Conservation (phyloP, 2,329 filamentous ascomycete genomes). For the Microdochium bolleyi region DNA sequence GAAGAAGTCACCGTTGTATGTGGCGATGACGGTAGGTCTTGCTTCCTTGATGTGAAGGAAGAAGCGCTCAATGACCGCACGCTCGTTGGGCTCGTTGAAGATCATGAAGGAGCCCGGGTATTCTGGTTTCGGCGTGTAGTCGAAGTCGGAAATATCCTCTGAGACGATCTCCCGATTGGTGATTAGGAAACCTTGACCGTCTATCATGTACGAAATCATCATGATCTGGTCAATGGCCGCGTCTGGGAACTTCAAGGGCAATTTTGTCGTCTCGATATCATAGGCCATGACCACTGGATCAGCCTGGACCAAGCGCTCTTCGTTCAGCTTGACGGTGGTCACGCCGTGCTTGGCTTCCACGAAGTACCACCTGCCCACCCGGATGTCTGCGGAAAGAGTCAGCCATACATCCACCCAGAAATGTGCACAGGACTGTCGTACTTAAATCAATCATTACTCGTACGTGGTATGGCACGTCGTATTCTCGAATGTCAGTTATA, state of each 20-base stretch:
- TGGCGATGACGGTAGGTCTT: slow-evolving; percentile 91
- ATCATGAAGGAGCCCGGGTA: slow-evolving; percentile 95
- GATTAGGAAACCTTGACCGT: slow-evolving; percentile 94
- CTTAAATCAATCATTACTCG: slow-evolving; percentile 94
- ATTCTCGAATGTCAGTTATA: slow-evolving; percentile 97
- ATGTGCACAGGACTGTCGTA: slow-evolving; percentile 25
- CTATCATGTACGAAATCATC: slow-evolving; percentile 99
- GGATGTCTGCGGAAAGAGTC: slow-evolving; percentile 57
- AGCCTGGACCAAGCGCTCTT: slow-evolving; percentile 80
- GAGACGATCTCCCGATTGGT: slow-evolving; percentile 97
- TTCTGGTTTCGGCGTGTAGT: slow-evolving; percentile 95
- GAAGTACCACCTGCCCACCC: slow-evolving; percentile 94
- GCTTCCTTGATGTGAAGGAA: slow-evolving; percentile 95
- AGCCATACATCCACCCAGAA: not conserved
- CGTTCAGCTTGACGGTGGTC: slow-evolving; percentile 75
- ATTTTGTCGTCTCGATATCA: slow-evolving; percentile 96
- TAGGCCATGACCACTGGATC: slow-evolving; percentile 98
- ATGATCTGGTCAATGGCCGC: slow-evolving; percentile 93
- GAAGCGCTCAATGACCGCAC: slow-evolving; percentile 79
- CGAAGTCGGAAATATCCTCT: slow-evolving; percentile 94
- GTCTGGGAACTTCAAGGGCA: slow-evolving; percentile 94
- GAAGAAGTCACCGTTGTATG: slow-evolving; percentile 99
- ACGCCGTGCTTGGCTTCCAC: slow-evolving; percentile 90
- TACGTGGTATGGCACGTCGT: slow-evolving; percentile 98
- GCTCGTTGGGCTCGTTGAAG: slow-evolving; percentile 96